These are phyloP conservation scores for Mitragyna speciosa DNA, from an alignment of 257 asterid genomes.

Conservation along the genomic window DNA sequence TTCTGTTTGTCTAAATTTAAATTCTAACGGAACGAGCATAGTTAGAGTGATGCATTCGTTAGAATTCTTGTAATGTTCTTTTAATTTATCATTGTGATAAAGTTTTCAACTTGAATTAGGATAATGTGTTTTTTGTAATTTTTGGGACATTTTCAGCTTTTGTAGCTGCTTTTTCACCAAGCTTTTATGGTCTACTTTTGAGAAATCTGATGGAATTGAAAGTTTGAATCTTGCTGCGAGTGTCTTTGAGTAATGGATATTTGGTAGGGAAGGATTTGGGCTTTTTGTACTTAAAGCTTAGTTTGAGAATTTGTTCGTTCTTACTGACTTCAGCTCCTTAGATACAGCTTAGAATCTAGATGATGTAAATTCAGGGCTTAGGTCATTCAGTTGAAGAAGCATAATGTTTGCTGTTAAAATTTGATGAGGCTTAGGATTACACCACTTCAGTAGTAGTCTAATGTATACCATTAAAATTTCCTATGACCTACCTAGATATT, in stretches of 20 bases:
- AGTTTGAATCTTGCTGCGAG: background rate
- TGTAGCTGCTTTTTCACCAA: background rate
- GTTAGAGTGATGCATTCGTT: background rate
- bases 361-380: background rate
- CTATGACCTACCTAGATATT: slow-evolving; percentile 13
- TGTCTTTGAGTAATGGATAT: background rate
- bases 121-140: background rate
- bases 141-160: background rate
- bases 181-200: background rate
- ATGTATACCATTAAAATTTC: background rate
- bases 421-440: background rate
- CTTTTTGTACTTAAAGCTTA: background rate
- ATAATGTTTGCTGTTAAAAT: background rate
- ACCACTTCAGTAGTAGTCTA: background rate
- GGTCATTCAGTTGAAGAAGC: background rate
- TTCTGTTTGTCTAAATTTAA: background rate
- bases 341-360: background rate
- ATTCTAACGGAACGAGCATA: background rate
- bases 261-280: background rate
- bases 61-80: too few relatives aligned
- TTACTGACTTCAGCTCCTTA: background rate
- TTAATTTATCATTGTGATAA: background rate
- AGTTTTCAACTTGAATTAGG: background rate
- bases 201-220: background rate
- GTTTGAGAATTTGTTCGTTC: background rate